These are phyloP conservation scores for Colletotrichum theobromicola DNA, from an alignment of 2,329 filamentous ascomycete genomes.

Conservation along the genomic window DNA sequence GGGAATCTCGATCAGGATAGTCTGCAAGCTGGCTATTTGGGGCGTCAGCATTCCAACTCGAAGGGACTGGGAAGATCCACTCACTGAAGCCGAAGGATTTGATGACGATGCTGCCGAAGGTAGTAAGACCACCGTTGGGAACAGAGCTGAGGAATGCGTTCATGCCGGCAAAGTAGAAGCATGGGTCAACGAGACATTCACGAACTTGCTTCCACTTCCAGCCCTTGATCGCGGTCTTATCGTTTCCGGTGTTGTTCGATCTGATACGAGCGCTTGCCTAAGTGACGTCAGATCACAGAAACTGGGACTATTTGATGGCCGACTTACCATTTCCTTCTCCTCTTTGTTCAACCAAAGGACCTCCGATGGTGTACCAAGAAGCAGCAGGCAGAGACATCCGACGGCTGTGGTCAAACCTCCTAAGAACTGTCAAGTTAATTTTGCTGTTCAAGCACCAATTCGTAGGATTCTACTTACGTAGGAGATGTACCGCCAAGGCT, in stretches of 20 bases:
- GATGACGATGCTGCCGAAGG: conserved; percentile 38
- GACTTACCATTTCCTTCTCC: conserved; percentile 36
- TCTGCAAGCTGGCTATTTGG: conserved; percentile 35
- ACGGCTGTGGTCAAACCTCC: conserved; percentile 37
- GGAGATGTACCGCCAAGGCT: conserved; percentile 44
- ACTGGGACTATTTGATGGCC: not conserved
- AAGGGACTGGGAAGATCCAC: not conserved
- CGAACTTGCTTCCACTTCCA: conserved; percentile 42
- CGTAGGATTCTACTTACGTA: conserved; percentile 30
- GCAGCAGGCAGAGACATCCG: conserved; percentile 35
- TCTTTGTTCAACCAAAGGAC: conserved; percentile 39
- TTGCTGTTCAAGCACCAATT: fast-evolving
- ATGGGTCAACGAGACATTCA: conserved; percentile 38
- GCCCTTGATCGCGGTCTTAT: conserved; percentile 38
- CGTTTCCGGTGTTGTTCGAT: conserved; percentile 40
- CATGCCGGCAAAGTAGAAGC: conserved; percentile 41
- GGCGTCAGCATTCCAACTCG: not conserved
- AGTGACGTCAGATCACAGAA: not conserved
- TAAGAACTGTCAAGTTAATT: conserved; percentile 29
- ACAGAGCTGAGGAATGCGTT: conserved; percentile 41
- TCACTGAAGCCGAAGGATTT: conserved; percentile 39
- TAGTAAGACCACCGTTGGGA: conserved; percentile 40
- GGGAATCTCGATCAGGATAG: conserved; percentile 41
- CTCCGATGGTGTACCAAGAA: conserved; percentile 42
- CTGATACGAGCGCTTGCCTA: conserved; percentile 36